phyloP scores from a whole-genome alignment of 345 rosid species.

The Gynandropsis gynandra region DNA sequence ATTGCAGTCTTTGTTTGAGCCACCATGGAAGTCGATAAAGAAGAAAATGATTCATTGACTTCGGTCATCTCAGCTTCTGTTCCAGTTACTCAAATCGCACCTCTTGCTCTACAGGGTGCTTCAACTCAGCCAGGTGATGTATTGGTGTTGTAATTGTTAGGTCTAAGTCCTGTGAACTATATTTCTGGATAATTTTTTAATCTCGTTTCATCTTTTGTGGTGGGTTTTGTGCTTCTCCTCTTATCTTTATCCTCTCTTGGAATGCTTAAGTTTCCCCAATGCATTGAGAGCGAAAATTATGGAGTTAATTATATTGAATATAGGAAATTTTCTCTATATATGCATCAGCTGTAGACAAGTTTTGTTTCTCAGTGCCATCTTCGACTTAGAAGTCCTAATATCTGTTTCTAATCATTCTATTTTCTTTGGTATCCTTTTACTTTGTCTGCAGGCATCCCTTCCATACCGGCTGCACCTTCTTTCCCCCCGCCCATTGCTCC shows the following conservation, averaged over 20 bases:
- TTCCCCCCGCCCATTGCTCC: constrained; percentile 55
- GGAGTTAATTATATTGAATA: not conserved
- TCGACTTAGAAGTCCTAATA: not conserved
- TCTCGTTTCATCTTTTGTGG: not conserved
- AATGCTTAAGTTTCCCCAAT: not conserved
- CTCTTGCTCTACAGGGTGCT: constrained; percentile 27
- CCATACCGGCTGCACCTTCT: constrained; percentile 33
- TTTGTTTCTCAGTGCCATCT: not conserved
- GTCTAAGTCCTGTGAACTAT: not conserved
- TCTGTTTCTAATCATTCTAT: not conserved
- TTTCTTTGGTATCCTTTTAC: constrained; percentile 1
- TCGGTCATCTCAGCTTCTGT: constrained; percentile 31
- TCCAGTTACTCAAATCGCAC: constrained; percentile 27
- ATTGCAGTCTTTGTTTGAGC: constrained; percentile 21
- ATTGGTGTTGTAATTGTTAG: constrained; percentile 6
- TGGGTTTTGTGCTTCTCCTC: not conserved
- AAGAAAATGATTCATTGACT: constrained; percentile 36
- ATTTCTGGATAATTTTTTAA: not conserved
- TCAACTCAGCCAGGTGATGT: constrained; percentile 24
- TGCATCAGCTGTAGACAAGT: not conserved
- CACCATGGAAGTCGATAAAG: constrained; percentile 53
- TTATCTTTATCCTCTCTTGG: not conserved
- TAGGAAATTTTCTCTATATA: not conserved
- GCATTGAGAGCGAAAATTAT: not conserved
- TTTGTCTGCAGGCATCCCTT: constrained; percentile 24